phyloP scores from a whole-genome alignment of 352 stramenopile species.

The Phytophthora nicotianae region DNA sequence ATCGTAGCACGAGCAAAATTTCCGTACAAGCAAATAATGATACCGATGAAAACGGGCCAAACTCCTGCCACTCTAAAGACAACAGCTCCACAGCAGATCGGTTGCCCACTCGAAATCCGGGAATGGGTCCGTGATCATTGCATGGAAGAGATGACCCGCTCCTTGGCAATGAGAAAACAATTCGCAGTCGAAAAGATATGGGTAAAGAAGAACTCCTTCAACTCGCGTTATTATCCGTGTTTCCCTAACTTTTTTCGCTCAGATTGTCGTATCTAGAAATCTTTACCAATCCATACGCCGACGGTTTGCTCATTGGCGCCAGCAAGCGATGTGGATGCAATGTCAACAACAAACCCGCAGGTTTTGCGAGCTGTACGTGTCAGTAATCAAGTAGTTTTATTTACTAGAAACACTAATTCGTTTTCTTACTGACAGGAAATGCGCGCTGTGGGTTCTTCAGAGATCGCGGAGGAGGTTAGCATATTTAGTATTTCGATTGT shows the following conservation, averaged over 20 bases:
- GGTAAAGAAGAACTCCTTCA: constrained; percentile 28
- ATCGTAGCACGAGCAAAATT: constrained; percentile 1
- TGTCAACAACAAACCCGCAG: constrained; percentile 32
- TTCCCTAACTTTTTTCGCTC: not conserved
- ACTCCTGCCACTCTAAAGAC: not conserved
- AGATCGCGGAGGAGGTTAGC: constrained; percentile 40
- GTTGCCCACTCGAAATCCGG: constrained; percentile 16
- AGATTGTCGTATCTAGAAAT: constrained; percentile 27
- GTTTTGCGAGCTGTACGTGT: constrained; percentile 59
- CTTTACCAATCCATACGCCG: constrained; percentile 3
- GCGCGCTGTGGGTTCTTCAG: constrained; percentile 42
- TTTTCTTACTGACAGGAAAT: constrained; percentile 41
- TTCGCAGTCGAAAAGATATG: constrained; percentile 49
- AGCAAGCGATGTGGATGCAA: constrained; percentile 18
- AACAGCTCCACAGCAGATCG: not conserved
- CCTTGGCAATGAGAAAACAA: constrained; percentile 31
- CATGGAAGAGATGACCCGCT: constrained; percentile 46
- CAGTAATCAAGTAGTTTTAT: not conserved
- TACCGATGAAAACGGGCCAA: not conserved
- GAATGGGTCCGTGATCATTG: constrained; percentile 62
- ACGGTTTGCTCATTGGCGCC: constrained; percentile 39
- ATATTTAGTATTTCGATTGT: constrained; percentile 31
- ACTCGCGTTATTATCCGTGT: not conserved
- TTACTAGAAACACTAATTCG: not conserved
- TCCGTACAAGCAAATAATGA: constrained; percentile 3